These are phyloP conservation scores for Ophioceras dolichostomum DNA, from an alignment of 2,329 filamentous ascomycete genomes.

Conservation along the genomic window DNA sequence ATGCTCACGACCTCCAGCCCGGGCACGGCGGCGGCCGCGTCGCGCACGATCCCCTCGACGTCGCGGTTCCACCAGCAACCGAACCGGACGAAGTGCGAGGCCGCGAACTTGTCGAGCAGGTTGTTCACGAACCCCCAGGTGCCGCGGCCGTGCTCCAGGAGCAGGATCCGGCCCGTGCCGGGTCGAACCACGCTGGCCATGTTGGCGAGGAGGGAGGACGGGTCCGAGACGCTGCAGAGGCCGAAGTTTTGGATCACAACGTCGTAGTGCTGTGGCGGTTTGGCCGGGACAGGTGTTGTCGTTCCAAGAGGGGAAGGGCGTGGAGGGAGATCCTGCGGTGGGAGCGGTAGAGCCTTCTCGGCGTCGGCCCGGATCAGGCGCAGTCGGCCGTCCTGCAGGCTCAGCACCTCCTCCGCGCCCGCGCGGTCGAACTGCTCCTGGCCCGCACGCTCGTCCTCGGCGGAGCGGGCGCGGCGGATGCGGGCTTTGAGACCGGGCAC, in stretches of 20 bases:
- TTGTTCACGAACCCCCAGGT: conserved; percentile 41
- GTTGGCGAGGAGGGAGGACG: conserved; percentile 37
- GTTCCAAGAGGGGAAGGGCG: too few species aligned
- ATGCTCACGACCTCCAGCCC: conserved; percentile 45
- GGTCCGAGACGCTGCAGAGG: conserved; percentile 49
- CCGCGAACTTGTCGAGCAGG: conserved; percentile 41
- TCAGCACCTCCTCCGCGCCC: conserved; percentile 6
- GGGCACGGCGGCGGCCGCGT: conserved; percentile 32
- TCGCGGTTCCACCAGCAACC: conserved; percentile 61
- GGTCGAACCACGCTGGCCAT: conserved; percentile 40
- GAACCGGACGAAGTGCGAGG: conserved; percentile 43
- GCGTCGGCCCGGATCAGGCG: conserved; percentile 8
- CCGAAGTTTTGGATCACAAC: conserved; percentile 54
- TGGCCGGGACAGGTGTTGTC: conserved; percentile 6
- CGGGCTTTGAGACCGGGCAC: conserved; percentile 29
- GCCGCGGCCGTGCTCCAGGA: conserved; percentile 51
- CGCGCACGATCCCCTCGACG: conserved; percentile 39
- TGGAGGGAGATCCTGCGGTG: conserved; percentile 15
- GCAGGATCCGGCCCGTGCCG: conserved; percentile 43
- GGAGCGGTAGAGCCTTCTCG: conserved; percentile 1
- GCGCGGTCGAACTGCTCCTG: neutral
- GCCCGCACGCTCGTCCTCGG: conserved; percentile 1
- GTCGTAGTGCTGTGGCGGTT: conserved; percentile 35
- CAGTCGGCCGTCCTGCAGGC: conserved; percentile 9
- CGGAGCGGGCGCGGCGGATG: conserved; percentile 6